Percentiles rank a stretch among this genome's conserved stretches.
These are phyloP conservation scores for Pseudomassariella vexata DNA, from an alignment of 2,329 filamentous ascomycete genomes.

Conservation along the genomic window DNA sequence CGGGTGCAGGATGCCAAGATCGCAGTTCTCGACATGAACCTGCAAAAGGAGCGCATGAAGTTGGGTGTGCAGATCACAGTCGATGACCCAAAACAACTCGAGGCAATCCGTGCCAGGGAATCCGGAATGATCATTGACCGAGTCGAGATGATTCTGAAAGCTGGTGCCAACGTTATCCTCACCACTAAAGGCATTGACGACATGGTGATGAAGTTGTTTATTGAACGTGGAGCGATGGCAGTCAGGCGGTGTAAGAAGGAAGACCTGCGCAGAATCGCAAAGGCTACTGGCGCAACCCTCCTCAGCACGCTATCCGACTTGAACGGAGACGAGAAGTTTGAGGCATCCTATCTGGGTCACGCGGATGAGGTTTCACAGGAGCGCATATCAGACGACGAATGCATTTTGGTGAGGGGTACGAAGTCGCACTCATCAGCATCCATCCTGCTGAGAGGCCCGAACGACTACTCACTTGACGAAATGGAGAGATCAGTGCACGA, in stretches of 20 bases:
- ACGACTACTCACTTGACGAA: conserved; percentile 95
- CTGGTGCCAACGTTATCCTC: conserved; percentile 90
- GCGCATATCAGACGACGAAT: conserved; percentile 97
- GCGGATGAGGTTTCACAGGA: conserved; percentile 98
- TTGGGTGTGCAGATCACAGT: conserved; percentile 97
- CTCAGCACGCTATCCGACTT: conserved; percentile 91
- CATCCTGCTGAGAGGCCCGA: conserved; percentile 89
- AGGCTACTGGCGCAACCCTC: conserved; percentile 88
- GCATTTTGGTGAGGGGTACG: conserved; percentile 92
- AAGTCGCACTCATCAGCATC: conserved; percentile 92
- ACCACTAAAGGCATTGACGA: conserved; percentile 99
- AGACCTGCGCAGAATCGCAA: conserved; percentile 90
- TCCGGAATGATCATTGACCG: conserved; percentile 88
- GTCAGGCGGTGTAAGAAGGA: conserved; percentile 98
- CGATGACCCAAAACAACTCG: conserved; percentile 92
- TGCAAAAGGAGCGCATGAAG: conserved; percentile 99
- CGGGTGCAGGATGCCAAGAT: conserved; percentile 92
- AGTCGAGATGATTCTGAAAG: conserved; percentile 95
- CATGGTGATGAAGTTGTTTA: conserved; percentile 85
- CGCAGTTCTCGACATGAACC: conserved; percentile 92
- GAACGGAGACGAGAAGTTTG: conserved; percentile 96
- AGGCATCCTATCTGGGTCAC: conserved; percentile 79
- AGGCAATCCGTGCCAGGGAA: conserved; percentile 93
- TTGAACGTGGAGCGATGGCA: conserved; percentile 93
- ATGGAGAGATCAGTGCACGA: conserved; percentile 99